Evolutionary conservation across 2,329 filamentous ascomycete species (phyloP).

Genomic region (Annulohypoxylon truncatum): DNA sequence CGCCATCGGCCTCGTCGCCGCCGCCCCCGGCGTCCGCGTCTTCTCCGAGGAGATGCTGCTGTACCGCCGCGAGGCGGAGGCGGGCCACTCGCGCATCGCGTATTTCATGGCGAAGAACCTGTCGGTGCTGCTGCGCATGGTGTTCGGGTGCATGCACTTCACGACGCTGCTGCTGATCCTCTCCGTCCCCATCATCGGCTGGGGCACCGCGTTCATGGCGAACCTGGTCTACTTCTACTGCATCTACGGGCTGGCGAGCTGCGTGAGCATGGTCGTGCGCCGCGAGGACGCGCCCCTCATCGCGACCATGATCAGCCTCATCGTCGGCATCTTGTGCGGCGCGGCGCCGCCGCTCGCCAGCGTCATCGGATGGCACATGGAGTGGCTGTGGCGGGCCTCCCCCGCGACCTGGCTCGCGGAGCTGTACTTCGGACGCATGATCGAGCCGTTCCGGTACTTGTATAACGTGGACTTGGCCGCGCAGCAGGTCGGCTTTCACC

Average conservation of each 20-base stretch:
- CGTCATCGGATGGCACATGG: slow-evolving; percentile 63
- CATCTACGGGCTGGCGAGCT: slow-evolving; percentile 66
- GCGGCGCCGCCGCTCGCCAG: slow-evolving; percentile 62
- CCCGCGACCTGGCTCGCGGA: slow-evolving; percentile 69
- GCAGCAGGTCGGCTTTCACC: slow-evolving; percentile 56
- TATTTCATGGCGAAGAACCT: slow-evolving; percentile 69
- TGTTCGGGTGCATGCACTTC: slow-evolving; percentile 65
- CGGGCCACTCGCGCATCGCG: slow-evolving; percentile 65
- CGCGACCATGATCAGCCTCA: slow-evolving; percentile 64
- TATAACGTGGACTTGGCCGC: slow-evolving; percentile 63
- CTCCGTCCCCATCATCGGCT: slow-evolving; percentile 62
- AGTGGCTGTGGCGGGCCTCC: slow-evolving; percentile 66
- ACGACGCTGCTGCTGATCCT: slow-evolving; percentile 62
- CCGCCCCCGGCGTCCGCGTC: slow-evolving; percentile 65
- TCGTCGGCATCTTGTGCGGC: slow-evolving; percentile 66
- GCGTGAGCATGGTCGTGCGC: slow-evolving; percentile 64
- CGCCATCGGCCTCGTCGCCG: slow-evolving; percentile 66
- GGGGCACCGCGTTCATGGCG: slow-evolving; percentile 59
- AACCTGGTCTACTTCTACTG: slow-evolving; percentile 69
- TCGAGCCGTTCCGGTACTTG: slow-evolving; percentile 61
- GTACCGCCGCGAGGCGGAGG: slow-evolving; percentile 65
- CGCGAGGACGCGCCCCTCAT: slow-evolving; percentile 68
- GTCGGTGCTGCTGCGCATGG: slow-evolving; percentile 63
- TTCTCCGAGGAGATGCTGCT: slow-evolving; percentile 68
- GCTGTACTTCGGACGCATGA: slow-evolving; percentile 64